Evolutionary conservation across 2,329 filamentous ascomycete genomes (phyloP).

Genomic region (Colletotrichum destructivum): DNA sequence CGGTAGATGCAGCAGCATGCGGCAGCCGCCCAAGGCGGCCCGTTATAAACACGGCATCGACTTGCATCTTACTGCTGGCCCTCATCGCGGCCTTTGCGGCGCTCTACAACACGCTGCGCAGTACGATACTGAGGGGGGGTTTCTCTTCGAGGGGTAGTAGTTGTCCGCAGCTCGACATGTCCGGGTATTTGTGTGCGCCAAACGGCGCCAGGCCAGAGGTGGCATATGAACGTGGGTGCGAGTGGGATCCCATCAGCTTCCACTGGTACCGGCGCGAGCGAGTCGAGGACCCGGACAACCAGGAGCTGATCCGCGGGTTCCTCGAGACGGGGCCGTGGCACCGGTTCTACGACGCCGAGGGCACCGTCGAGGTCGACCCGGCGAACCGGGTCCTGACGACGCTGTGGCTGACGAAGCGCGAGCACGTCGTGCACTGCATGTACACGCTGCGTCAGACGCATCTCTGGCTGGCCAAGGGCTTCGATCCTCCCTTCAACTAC

Average conservation of each 20-base stretch:
- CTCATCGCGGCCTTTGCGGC: not conserved
- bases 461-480: slow-evolving; percentile 14
- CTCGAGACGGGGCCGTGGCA: slow-evolving; percentile 18
- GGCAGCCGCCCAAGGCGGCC: not conserved
- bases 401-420: slow-evolving; percentile 4
- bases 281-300: slow-evolving; percentile 16
- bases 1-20: not conserved
- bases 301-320: slow-evolving; percentile 12
- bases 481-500: slow-evolving; percentile 20
- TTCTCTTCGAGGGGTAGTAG: not conserved
- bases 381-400: not conserved
- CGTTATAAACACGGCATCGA: not conserved
- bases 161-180: not conserved
- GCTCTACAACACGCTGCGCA: not conserved
- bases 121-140: not conserved
- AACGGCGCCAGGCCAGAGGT: slow-evolving; percentile 11
- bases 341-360: slow-evolving; percentile 14
- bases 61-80: not conserved
- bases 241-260: slow-evolving; percentile 20
- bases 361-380: slow-evolving; percentile 13
- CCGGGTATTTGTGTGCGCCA: not conserved
- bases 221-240: slow-evolving; percentile 3
- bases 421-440: slow-evolving; percentile 20
- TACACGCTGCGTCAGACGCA: slow-evolving; percentile 18
- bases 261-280: slow-evolving; percentile 18